Evolutionary conservation across 257 asterid genomes (phyloP).

Genomic region (Ehretia macrophylla): DNA sequence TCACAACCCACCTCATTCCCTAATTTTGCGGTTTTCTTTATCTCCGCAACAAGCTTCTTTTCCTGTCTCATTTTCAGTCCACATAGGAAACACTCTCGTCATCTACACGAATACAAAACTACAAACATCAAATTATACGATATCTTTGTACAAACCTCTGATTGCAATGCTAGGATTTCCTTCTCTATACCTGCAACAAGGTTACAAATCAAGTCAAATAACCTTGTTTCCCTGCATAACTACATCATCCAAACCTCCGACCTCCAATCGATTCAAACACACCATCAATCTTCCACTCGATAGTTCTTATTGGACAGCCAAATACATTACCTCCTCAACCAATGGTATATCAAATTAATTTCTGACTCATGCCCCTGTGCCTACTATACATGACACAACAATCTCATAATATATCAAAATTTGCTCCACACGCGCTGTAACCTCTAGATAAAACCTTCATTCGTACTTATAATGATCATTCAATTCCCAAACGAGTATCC

Average conservation of each 20-base stretch:
- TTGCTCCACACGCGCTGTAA: neutral
- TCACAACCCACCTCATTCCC: conserved; percentile 74
- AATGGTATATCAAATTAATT: neutral
- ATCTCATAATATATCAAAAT: neutral
- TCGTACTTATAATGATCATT: neutral
- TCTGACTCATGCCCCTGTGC: no score
- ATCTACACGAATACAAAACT: neutral
- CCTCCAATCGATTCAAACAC: neutral
- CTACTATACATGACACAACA: neutral
- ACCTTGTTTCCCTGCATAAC: neutral
- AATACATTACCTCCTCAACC: neutral
- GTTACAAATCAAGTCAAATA: conserved; percentile 8
- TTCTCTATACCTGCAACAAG: conserved; percentile 61
- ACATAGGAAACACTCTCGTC: conserved; percentile 4
- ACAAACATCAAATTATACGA: neutral
- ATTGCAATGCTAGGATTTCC: conserved; percentile 66
- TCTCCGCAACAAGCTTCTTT: conserved; percentile 88
- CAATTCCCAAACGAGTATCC: neutral
- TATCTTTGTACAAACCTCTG: conserved; percentile 47
- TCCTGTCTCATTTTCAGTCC: conserved; percentile 50
- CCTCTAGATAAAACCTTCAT: neutral
- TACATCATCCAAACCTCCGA: neutral
- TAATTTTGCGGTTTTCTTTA: conserved; percentile 90
- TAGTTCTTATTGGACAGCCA: neutral
- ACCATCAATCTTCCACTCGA: neutral